A percentile compares a stretch with the other conserved stretches of the same genome.
phyloP scores from a whole-genome alignment of 345 rosid species.

The Ceriops zippeliana region DNA sequence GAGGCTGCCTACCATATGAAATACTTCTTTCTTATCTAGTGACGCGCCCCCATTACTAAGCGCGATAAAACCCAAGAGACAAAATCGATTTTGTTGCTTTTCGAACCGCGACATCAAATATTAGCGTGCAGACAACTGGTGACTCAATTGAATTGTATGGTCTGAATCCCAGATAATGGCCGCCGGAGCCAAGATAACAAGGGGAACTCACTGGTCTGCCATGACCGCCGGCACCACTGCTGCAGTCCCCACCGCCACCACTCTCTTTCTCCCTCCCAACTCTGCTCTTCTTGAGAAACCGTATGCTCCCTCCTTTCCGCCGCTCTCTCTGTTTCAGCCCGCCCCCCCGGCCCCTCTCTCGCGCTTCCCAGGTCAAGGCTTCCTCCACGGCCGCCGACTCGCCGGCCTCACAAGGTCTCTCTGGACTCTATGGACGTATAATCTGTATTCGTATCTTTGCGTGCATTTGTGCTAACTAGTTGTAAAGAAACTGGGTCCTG shows the following conservation, averaged over 20 bases:
- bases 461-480: not conserved
- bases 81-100: too few species aligned
- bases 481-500: not conserved
- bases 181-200: constrained; percentile 29
- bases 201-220: constrained; percentile 24
- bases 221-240: constrained; percentile 29
- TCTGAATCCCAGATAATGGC: constrained; percentile 38
- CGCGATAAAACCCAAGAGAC: too few species aligned
- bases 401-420: constrained; percentile 44
- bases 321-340: constrained; percentile 39
- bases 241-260: constrained; percentile 11
- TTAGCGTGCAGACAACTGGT: too few species aligned
- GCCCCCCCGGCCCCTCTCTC: constrained; percentile 28
- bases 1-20: too few species aligned
- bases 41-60: too few species aligned
- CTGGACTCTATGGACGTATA: not conserved
- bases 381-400: constrained; percentile 34
- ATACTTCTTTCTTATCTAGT: too few species aligned
- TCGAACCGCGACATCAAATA: too few species aligned
- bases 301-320: constrained; percentile 30
- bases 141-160: constrained; percentile 33
- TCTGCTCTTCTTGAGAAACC: constrained; percentile 44
- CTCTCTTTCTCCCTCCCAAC: constrained; percentile 36
- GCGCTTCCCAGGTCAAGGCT: constrained; percentile 60
- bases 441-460: not conserved